phyloP scores from a whole-genome alignment of 805 yeast genomes.

The Zygoascus tannicola region DNA sequence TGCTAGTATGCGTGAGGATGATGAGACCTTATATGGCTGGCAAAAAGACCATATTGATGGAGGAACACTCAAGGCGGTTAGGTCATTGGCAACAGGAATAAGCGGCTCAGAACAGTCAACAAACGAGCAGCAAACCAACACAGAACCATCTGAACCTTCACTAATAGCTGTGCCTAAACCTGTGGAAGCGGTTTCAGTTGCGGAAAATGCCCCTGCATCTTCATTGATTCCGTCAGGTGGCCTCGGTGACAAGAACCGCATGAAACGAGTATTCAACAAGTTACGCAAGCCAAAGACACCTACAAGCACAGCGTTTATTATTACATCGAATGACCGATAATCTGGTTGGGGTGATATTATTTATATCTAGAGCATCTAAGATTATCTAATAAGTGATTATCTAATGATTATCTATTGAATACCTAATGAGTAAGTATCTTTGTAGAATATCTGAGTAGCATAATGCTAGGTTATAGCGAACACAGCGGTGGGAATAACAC shows the following conservation, averaged over 20 bases:
- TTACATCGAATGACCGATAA: slow-evolving; percentile 17
- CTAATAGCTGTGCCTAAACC: neutral
- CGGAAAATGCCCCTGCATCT: neutral
- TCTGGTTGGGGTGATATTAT: neutral
- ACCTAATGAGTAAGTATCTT: no score
- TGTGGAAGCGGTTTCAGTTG: neutral
- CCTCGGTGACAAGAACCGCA: neutral
- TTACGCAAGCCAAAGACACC: slow-evolving; percentile 12
- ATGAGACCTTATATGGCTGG: slow-evolving; percentile 23
- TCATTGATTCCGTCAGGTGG: slow-evolving; percentile 14
- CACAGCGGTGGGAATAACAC: no score
- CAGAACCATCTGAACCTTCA: neutral
- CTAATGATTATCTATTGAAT: no score
- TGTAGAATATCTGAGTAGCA: no score
- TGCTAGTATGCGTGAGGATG: slow-evolving; percentile 21
- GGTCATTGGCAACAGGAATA: neutral
- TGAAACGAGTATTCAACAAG: slow-evolving; percentile 15
- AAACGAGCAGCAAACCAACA: neutral
- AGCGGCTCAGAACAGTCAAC: neutral
- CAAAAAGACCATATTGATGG: slow-evolving; percentile 19
- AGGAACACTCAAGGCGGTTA: slow-evolving; percentile 10
- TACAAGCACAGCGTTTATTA: slow-evolving; percentile 14
- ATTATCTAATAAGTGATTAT: no score
- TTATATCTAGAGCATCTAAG: no score
- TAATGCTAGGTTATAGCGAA: no score